Evolutionary conservation across 2,329 filamentous ascomycete species (phyloP), one percentile per base, ranked within the genome.

Genomic region (Penicillium griseofulvum): DNA sequence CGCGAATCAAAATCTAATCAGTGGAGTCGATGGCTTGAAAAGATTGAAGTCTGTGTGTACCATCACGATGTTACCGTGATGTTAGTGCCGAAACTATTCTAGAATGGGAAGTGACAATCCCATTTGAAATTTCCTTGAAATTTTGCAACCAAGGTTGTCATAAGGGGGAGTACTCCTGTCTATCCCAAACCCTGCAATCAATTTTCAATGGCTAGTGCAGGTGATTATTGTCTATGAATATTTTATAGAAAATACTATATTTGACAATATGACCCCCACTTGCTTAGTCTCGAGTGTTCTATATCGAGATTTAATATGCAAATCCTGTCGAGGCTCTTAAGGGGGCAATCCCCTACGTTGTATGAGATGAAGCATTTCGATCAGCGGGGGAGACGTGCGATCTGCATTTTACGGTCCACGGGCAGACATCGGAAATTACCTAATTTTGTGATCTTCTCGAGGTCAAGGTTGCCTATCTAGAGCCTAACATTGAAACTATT

Each of bases 231-330:
- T 26, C 41, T n/a, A 1, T 2, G 16, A 50, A 37, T 22, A 9
- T 26, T 31, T 26, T 31, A 31, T 7, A 9, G 47, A 41, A 8
- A n/a, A 31, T n/a, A n/a, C 11, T n/a, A 33, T 24, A 7, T 31
- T 24, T 41, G 37, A 28, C 17, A 36, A 49, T 12, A 31, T 31
- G 26, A 6, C 22, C 22, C 22, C 22, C 8, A 49, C 26, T 10
- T 28, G 14, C 17, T 22, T 22, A 8, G 3, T 16, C 14, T 16
- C 16, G 22, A 22, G 44, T 5, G 22, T 44, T 39, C 26, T 24
- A 41, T 42, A 47, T 48, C 28, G 29, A 53, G 43, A 53, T 53
- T 44, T 49, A 9, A 44, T 11, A 36, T 38, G 26, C 24, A 33
- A 31, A 24, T 26, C 17, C 12, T 24, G 19, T 41, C 33, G 26